phyloP scores from a whole-genome alignment of 2,329 filamentous ascomycete genomes.

The Xylaria sp. region DNA sequence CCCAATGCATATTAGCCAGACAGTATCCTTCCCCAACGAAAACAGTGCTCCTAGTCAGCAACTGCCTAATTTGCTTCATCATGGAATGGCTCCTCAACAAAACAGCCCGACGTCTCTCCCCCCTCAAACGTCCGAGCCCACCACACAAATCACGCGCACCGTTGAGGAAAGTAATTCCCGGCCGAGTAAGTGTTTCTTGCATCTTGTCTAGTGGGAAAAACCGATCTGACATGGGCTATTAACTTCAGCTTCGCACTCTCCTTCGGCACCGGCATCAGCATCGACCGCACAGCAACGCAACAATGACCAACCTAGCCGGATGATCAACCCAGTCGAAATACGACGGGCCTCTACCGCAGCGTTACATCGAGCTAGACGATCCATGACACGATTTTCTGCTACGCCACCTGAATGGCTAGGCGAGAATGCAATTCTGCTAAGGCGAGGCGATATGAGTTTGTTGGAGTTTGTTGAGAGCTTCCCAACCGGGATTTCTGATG shows the following conservation, averaged over 20 bases:
- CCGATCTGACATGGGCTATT: constrained; percentile 13
- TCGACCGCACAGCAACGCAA: constrained; percentile 16
- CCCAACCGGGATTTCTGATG: constrained; percentile 7
- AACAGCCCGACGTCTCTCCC: background rate
- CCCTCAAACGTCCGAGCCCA: constrained; percentile 10
- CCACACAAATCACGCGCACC: background rate
- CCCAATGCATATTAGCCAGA: constrained; percentile 5
- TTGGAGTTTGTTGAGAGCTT: constrained; percentile 24
- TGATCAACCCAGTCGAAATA: constrained; percentile 23
- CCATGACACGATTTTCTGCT: constrained; percentile 10
- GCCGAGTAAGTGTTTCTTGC: constrained; percentile 9
- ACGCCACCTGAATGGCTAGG: constrained; percentile 17
- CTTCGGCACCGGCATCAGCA: constrained; percentile 9
- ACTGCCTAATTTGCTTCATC: constrained; percentile 6
- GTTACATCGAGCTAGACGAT: constrained; percentile 17
- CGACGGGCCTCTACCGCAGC: constrained; percentile 15
- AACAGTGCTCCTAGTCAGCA: constrained; percentile 10
- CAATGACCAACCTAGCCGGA: constrained; percentile 11
- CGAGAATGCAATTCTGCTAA: constrained; percentile 2
- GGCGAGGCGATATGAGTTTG: constrained; percentile 18
- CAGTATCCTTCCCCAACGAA: constrained; percentile 11
- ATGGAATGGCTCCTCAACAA: constrained; percentile 2
- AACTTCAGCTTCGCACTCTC: constrained; percentile 16
- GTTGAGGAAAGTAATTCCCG: background rate
- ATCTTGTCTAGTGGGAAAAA: background rate